A percentile compares a stretch with the other conserved stretches of the same genome.
Conservation (phyloP, 1,284 basidiomycete genomes). For the Melampsora allii-populina region DNA sequence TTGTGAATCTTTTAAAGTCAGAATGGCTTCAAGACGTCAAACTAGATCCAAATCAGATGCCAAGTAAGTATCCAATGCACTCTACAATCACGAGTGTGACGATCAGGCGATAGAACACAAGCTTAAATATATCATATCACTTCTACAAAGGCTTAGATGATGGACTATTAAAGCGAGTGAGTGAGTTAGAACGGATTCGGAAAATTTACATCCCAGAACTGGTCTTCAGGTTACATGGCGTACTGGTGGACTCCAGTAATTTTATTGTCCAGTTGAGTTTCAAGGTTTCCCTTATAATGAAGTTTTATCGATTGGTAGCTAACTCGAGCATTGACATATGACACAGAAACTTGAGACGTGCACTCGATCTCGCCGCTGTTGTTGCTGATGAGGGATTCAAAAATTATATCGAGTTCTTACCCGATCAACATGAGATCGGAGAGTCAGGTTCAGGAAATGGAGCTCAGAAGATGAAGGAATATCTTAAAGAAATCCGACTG, state of each 20-base stretch:
- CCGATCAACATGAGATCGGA: conserved; percentile 56
- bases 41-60: conserved; percentile 14
- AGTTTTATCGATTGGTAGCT: too few relatives aligned
- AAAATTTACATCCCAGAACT: conserved; percentile 89
- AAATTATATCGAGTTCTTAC: conserved; percentile 81
- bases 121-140: too few relatives aligned
- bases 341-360: conserved; percentile 72
- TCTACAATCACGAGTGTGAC: background rate
- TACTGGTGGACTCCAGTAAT: conserved; percentile 65
- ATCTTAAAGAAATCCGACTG: conserved; percentile 19
- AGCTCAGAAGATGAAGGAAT: conserved; percentile 34
- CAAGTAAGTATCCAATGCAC: conserved; percentile 14
- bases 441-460: conserved; percentile 45
- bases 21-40: conserved; percentile 36
- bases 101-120: background rate
- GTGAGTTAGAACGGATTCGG: conserved; percentile 73
- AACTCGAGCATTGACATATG: too few relatives aligned
- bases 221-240: conserved; percentile 74
- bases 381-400: conserved; percentile 84
- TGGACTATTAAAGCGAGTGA: conserved; percentile 60
- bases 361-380: conserved; percentile 72
- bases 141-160: conserved; percentile 9
- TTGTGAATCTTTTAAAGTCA: conserved; percentile 27
- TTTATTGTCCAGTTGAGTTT: conserved; percentile 64
- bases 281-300: background rate